Evolutionary conservation across 352 stramenopile species (phyloP).

Genomic region (Phytophthora capsici): DNA sequence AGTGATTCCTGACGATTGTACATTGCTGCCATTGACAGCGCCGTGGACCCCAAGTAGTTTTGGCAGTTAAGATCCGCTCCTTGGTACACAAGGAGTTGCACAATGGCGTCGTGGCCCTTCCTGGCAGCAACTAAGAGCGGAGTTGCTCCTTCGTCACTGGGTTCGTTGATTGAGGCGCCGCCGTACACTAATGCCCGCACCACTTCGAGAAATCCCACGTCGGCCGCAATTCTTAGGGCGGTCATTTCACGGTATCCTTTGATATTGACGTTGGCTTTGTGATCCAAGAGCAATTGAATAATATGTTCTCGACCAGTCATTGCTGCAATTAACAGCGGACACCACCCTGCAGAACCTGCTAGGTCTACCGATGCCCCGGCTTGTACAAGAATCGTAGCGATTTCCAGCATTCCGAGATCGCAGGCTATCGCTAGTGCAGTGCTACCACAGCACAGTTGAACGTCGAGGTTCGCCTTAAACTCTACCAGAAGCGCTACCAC

Average conservation of each 20-base stretch:
- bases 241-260: conserved; percentile 13
- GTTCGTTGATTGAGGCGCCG: conserved; percentile 8
- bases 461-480: conserved; percentile 8
- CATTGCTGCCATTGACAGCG: conserved; percentile 11
- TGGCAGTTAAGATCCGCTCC: conserved; percentile 12
- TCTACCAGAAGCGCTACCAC: conserved; percentile 15
- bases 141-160: conserved; percentile 9
- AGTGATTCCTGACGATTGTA: conserved; percentile 13
- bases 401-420: background rate
- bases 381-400: conserved; percentile 1
- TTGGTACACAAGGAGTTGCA: conserved; percentile 14
- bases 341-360: conserved; percentile 9
- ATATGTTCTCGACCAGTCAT: conserved; percentile 6
- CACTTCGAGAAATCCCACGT: conserved; percentile 3
- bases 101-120: conserved; percentile 7
- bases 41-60: conserved; percentile 1
- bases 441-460: background rate
- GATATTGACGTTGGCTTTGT: conserved; percentile 6
- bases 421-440: conserved; percentile 17
- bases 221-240: conserved; percentile 10
- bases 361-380: conserved; percentile 17
- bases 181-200: conserved; percentile 6
- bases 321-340: conserved; percentile 4
- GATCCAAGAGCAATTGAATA: conserved; percentile 1
- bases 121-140: conserved; percentile 14